Conservation (phyloP, 805 yeast species). For the Metschnikowia noctiluminum region DNA sequence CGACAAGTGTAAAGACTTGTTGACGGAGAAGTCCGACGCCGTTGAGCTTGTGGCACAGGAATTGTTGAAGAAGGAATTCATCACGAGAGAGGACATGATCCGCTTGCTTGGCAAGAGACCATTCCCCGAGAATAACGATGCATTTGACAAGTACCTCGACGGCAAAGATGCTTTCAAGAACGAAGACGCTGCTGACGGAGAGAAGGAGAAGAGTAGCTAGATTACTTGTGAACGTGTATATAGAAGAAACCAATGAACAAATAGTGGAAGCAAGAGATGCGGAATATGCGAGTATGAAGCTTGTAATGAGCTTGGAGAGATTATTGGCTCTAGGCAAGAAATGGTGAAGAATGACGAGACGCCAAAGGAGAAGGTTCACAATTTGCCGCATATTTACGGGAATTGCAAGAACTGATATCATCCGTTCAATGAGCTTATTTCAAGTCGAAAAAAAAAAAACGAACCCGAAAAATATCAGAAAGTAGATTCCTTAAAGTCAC, state of each 20-base stretch:
- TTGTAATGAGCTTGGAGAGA: no score
- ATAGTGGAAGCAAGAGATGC: no score
- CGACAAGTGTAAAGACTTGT: conserved; percentile 52
- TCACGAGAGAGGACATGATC: conserved; percentile 93
- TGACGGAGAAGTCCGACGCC: conserved; percentile 67
- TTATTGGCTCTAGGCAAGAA: no score
- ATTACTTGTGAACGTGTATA: background rate
- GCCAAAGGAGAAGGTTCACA: no score
- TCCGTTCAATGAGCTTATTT: no score
- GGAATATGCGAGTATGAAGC: no score
- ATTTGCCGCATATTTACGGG: no score
- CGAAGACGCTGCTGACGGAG: conserved; percentile 21
- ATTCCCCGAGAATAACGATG: conserved; percentile 85
- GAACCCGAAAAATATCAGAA: no score
- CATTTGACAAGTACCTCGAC: conserved; percentile 73
- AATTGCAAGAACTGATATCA: no score
- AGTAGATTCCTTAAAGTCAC: no score
- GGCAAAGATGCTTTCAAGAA: conserved; percentile 42
- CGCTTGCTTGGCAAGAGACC: conserved; percentile 87
- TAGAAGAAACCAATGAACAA: background rate
- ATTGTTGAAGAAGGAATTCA: conserved; percentile 78
- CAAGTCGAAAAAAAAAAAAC: no score
- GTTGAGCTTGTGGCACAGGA: conserved; percentile 87
- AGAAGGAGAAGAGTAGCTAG: conserved; percentile 20
- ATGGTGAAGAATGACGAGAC: no score